These are phyloP conservation scores for Colletotrichum spaethianum DNA, from an alignment of 2,329 filamentous ascomycete genomes.

Conservation along the genomic window DNA sequence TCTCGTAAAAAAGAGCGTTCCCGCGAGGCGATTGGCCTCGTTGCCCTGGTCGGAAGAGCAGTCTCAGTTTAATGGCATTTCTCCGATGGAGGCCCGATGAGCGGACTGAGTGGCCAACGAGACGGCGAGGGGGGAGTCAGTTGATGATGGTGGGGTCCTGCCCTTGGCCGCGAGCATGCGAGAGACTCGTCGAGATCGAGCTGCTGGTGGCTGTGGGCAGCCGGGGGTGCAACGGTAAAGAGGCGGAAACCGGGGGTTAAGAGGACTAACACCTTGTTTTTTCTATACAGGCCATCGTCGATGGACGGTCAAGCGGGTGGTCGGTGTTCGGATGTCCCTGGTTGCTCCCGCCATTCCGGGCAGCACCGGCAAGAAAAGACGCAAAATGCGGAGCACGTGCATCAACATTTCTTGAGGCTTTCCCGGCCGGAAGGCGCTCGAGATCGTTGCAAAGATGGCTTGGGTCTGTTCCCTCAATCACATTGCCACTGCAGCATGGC, in stretches of 20 bases:
- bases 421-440: background rate
- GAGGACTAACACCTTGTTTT: constrained; percentile 1
- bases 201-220: constrained; percentile 26
- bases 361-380: constrained; percentile 15
- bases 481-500: constrained; percentile 16
- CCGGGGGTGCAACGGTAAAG: constrained; percentile 22
- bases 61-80: constrained; percentile 37
- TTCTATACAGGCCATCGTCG: constrained; percentile 1
- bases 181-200: constrained; percentile 39
- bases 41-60: constrained; percentile 26
- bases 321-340: constrained; percentile 32
- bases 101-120: constrained; percentile 37
- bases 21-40: constrained; percentile 29
- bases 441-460: constrained; percentile 18
- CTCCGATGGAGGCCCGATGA: constrained; percentile 39
- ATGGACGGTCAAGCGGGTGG: constrained; percentile 27
- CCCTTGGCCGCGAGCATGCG: constrained; percentile 23
- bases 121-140: constrained; percentile 40
- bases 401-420: background rate
- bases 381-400: background rate
- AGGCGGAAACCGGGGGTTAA: constrained; percentile 20
- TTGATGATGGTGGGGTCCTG: constrained; percentile 40
- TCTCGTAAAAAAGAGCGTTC: constrained; percentile 11
- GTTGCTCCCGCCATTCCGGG: constrained; percentile 24
- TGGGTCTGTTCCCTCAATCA: background rate